A percentile compares a stretch with the other conserved stretches of the same genome.
Evolutionary conservation across 2,329 filamentous ascomycete species (phyloP).

Genomic region (Nannizziopsis barbatae): DNA sequence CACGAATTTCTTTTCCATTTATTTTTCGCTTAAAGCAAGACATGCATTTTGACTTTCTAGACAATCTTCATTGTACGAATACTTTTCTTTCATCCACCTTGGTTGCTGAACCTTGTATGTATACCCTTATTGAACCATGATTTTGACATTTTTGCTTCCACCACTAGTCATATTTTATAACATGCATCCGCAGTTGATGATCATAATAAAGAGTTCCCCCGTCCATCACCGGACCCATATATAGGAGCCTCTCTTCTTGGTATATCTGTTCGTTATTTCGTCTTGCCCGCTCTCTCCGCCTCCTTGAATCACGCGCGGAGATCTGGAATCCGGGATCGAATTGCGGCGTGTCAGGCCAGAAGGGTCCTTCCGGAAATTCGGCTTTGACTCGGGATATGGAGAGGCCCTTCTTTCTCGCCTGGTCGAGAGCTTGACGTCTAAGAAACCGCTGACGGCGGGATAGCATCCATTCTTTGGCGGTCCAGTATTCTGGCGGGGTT

Average conservation of each 20-base stretch:
- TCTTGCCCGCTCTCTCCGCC: not conserved
- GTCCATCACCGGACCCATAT: too few relatives aligned
- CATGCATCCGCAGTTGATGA: too few relatives aligned
- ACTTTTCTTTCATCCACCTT: not conserved
- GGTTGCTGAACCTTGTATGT: not conserved
- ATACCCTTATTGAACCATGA: not conserved
- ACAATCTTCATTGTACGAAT: not conserved
- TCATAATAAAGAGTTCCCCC: too few relatives aligned
- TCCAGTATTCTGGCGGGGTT: slow-evolving; percentile 15
- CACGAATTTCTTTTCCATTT: not conserved
- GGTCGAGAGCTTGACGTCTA: slow-evolving; percentile 1
- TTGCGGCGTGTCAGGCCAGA: slow-evolving; percentile 12
- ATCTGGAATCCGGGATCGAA: slow-evolving; percentile 1
- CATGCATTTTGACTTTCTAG: not conserved
- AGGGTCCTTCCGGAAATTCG: slow-evolving; percentile 12
- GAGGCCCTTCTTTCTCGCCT: not conserved
- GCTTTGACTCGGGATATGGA: not conserved
- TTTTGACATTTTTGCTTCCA: not conserved
- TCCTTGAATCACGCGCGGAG: not conserved
- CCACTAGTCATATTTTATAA: not conserved
- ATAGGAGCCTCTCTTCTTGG: not conserved
- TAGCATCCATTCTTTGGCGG: slow-evolving; percentile 12
- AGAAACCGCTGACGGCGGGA: slow-evolving; percentile 14
- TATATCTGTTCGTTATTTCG: not conserved
- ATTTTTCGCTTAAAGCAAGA: not conserved